Evolutionary conservation across 306 rosid species (phyloP), one percentile per base, ranked within the genome.

Genomic region (Trifolium fragiferum): DNA sequence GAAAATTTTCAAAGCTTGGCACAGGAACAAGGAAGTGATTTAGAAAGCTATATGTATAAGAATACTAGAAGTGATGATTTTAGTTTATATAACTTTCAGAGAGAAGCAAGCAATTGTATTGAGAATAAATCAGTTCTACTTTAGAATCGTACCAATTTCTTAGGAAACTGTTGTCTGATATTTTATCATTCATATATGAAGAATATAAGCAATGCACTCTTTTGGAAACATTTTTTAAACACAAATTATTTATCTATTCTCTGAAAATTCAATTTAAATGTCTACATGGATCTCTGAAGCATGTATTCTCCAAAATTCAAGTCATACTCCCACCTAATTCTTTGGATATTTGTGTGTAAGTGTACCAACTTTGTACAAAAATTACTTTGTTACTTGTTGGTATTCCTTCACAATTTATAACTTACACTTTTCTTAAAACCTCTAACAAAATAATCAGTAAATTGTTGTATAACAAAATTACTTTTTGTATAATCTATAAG

Each of bases 1-100:
- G 83, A 90, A 38, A 84, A 80, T 5, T 84, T 84, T 69, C 87
- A 70, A 50, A 82, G 90, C 76, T 79, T 82, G 73, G 76, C 87
- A 41, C 82, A 68, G 25, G 96, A 55, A 80, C 85, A 82, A 70
- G 82, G 83, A 46, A 75, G 57, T 76, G 74, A 67, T 51, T 77
- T 84, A 81, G 80, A 86, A 74, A 68, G 30, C 62, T 77, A 51
- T 66, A 57, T 54, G 49, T 41, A 38, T 84, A 62, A 66, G 6
- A 27, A 68, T 68, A 30, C 70, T 43, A 68, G 68, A 54, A 23
- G 55, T 43, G 19, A 55, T 64, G 85, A 49, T 74, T 59, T 15
- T 70, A 64, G 8, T 47, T 49, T 59, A 19, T 20, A 47, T 40
- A 50, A 60, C 75, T 73, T 70, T 63, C 72, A 76, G 41, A 61